These are phyloP conservation scores for Boletus reticuloceps DNA, from an alignment of 768 basidiomycete species.

Conservation along the genomic window DNA sequence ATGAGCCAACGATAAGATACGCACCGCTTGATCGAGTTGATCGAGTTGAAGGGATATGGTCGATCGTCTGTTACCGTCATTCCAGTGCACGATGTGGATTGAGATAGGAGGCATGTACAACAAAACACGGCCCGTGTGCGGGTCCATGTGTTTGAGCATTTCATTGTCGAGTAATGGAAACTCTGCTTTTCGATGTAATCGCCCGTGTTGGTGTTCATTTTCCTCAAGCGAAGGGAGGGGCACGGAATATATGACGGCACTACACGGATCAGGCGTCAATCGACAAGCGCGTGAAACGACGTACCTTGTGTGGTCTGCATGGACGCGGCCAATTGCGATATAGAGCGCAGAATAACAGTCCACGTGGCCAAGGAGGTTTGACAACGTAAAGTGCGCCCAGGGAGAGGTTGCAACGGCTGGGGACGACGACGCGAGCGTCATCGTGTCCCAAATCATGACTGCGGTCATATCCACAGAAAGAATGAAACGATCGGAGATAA, in stretches of 20 bases:
- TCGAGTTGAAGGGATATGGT: slow-evolving; percentile 21
- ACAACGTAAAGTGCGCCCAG: slow-evolving; percentile 12
- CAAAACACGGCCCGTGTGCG: slow-evolving; percentile 29
- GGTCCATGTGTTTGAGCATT: slow-evolving; percentile 37
- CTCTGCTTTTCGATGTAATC: slow-evolving; percentile 8
- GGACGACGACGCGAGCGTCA: neutral
- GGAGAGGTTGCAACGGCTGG: neutral
- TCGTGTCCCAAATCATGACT: slow-evolving; percentile 17
- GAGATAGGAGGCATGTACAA: slow-evolving; percentile 26
- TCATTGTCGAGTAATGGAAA: slow-evolving; percentile 15
- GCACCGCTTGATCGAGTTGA: slow-evolving; percentile 34
- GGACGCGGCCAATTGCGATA: slow-evolving; percentile 6
- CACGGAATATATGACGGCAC: slow-evolving; percentile 13
- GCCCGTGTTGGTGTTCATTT: neutral
- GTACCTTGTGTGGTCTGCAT: slow-evolving; percentile 9
- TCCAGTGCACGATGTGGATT: slow-evolving; percentile 42
- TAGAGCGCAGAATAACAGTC: slow-evolving; percentile 11
- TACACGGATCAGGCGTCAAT: neutral
- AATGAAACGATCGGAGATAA: slow-evolving; percentile 22
- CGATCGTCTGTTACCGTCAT: slow-evolving; percentile 19
- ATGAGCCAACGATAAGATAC: slow-evolving; percentile 2
- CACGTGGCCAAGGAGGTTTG: slow-evolving; percentile 3
- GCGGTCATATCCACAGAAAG: slow-evolving; percentile 12
- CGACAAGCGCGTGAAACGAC: neutral
- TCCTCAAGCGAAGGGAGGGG: neutral